phyloP scores from a whole-genome alignment of 1,284 basidiomycete genomes.

The Ustilago curta region DNA sequence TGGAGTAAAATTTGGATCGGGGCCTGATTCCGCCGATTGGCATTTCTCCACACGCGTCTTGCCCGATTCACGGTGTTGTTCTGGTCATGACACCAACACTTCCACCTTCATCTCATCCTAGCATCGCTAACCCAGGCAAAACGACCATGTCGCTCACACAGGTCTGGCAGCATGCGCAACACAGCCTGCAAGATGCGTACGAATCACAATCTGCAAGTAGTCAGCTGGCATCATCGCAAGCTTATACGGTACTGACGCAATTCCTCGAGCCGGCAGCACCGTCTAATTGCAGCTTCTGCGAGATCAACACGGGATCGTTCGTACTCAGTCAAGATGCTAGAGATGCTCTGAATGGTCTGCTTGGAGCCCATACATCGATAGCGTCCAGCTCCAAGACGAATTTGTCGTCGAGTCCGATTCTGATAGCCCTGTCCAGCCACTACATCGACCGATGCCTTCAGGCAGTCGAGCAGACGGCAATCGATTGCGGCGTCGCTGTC shows the following conservation, averaged over 20 bases:
- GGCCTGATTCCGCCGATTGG: constrained; percentile 23
- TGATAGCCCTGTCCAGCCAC: constrained; percentile 30
- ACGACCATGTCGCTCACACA: constrained; percentile 24
- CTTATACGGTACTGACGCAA: constrained; percentile 17
- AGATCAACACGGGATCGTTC: not conserved
- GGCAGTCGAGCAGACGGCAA: constrained; percentile 5
- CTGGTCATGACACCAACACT: constrained; percentile 22
- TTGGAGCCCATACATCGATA: constrained; percentile 7
- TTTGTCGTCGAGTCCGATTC: constrained; percentile 20
- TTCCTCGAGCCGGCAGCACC: constrained; percentile 27
- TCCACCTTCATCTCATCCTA: not conserved
- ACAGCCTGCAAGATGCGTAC: constrained; percentile 7
- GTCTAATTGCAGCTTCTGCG: constrained; percentile 17
- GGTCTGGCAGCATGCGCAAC: constrained; percentile 31
- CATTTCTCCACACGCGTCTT: constrained; percentile 16
- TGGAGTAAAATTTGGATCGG: constrained; percentile 41
- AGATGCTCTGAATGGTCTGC: constrained; percentile 7
- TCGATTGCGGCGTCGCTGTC: not conserved
- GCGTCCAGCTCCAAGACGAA: constrained; percentile 30
- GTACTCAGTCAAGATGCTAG: constrained; percentile 1
- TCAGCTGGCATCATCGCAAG: constrained; percentile 14
- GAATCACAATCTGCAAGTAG: not conserved
- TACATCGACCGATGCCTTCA: constrained; percentile 22
- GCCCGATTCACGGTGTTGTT: constrained; percentile 18
- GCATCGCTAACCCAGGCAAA: not conserved